phyloP scores from a whole-genome alignment of 257 asterid species.

The Capsicum rhomboideum region DNA sequence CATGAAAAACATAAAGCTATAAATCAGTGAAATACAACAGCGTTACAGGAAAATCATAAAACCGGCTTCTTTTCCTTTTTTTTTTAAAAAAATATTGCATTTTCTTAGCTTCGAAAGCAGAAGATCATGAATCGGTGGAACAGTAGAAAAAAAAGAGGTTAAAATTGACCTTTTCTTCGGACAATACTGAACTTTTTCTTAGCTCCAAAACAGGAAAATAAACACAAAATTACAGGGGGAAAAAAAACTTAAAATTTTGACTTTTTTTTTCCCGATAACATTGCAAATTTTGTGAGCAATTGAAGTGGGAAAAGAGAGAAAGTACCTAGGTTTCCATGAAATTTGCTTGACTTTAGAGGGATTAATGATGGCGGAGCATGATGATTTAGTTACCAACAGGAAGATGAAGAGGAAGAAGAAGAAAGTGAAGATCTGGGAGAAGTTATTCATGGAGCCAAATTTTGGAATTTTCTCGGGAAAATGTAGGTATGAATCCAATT shows the following conservation, averaged over 20 bases:
- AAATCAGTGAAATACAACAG: too few species aligned
- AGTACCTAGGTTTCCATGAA: slow-evolving; percentile 89
- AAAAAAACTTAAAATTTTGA: not conserved
- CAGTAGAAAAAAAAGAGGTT: not conserved
- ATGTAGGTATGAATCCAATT: not conserved
- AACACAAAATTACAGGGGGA: not conserved
- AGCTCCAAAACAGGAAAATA: not conserved
- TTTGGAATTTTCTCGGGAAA: not conserved
- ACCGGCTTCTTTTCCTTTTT: too few species aligned
- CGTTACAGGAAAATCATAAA: too few species aligned
- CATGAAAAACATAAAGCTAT: slow-evolving; percentile 36
- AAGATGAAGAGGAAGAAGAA: slow-evolving; percentile 38
- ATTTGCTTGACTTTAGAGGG: slow-evolving; percentile 82
- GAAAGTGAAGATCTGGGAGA: slow-evolving; percentile 16
- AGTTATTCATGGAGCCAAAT: slow-evolving; percentile 17
- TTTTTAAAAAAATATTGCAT: too few species aligned
- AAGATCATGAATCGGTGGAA: too few species aligned
- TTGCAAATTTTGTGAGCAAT: not conserved
- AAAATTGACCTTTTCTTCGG: not conserved
- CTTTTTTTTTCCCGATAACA: not conserved
- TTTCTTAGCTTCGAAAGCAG: too few species aligned
- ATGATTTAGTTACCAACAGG: slow-evolving; percentile 34
- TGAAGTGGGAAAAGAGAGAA: not conserved
- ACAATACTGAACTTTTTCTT: not conserved
- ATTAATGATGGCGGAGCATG: slow-evolving; percentile 55